Conservation (phyloP, 768 basidiomycete genomes). For the Lentinula detonsa region DNA sequence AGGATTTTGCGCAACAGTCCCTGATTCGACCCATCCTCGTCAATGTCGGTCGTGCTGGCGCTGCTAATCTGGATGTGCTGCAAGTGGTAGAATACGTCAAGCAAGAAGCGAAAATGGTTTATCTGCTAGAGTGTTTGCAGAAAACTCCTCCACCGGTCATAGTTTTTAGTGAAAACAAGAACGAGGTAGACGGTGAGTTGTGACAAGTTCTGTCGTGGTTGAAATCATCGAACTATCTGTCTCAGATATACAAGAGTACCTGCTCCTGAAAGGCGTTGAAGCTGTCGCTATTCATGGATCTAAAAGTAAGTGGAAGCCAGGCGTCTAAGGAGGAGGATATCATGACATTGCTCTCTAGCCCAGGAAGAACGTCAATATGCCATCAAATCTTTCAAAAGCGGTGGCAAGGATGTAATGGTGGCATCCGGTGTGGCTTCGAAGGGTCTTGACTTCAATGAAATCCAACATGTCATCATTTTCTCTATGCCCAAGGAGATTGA, state of each 20-base stretch:
- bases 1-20: conserved; percentile 96
- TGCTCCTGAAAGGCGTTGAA: conserved; percentile 94
- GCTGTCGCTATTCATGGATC: conserved; percentile 98
- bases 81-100: conserved; percentile 99
- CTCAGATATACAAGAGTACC: conserved; percentile 97
- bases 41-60: conserved; percentile 97
- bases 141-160: conserved; percentile 98
- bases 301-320: conserved; percentile 58
- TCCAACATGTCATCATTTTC: conserved; percentile 98
- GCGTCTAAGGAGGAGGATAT: neutral
- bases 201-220: neutral
- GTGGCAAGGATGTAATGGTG: conserved; percentile 99
- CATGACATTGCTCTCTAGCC: conserved; percentile 36
- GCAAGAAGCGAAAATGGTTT: conserved; percentile 99
- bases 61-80: conserved; percentile 93
- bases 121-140: conserved; percentile 93
- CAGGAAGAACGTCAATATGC: conserved; percentile 99
- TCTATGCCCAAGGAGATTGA: conserved; percentile 99
- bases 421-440: conserved; percentile 97
- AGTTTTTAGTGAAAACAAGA: conserved; percentile 98
- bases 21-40: conserved; percentile 93
- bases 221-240: neutral
- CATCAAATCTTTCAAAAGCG: conserved; percentile 96
- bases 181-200: conserved; percentile 90
- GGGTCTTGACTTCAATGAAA: conserved; percentile 97